Base-by-base conservation (phyloP, 768 basidiomycete species). In the Candolleomyces eurysporus region DNA sequence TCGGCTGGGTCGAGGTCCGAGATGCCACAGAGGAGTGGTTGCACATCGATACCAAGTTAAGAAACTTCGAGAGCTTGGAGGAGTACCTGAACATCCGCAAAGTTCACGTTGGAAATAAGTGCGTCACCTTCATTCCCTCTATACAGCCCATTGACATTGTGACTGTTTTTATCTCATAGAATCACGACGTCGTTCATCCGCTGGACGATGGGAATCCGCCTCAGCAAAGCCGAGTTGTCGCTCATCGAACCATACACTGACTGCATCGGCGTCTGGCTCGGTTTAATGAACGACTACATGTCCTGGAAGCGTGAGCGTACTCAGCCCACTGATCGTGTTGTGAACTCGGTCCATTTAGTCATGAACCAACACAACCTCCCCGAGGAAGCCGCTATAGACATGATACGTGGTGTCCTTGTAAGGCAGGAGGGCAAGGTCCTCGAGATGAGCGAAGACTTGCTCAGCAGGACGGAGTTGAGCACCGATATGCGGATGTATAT, bases 291-390 rank as follows among this genome's bases (percentile, higher is more conserved):
- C 39, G 53, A 55, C 39, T 55, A 39, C 53, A 36, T 55, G 53
- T 39, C 32, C 32, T 55, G 53, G 53, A 55, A 55, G 39, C 53
- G 53, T 31, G 53, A 55, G n/a, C 53, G 53, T 32, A 40, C 53
- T 17, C 53, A 55, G 21, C 53, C 53, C 53, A 55, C 53, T 4
- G 53, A 55, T 21, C 53, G 53, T n/a, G 21, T 55, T 16, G 40
- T 55, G 53, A 55, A 55, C 36, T n/a, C 36, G 13, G n/a, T 55
- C 36, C 39, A 55, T 36, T n/a, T 55, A 4, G 9, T 55, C 32
- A 42, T 55, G 53, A 55, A 55, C n/a, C 3, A 6, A 32, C n/a
- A 55, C 53, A 40, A 40, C 9, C 39, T 55, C 31, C 53, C 53
- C 10, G 53, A 55, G 17, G 53, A 55, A 6, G 53, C 31, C 21